Conservation (phyloP, 306 rosid genomes). For the Prunus campanulata region DNA sequence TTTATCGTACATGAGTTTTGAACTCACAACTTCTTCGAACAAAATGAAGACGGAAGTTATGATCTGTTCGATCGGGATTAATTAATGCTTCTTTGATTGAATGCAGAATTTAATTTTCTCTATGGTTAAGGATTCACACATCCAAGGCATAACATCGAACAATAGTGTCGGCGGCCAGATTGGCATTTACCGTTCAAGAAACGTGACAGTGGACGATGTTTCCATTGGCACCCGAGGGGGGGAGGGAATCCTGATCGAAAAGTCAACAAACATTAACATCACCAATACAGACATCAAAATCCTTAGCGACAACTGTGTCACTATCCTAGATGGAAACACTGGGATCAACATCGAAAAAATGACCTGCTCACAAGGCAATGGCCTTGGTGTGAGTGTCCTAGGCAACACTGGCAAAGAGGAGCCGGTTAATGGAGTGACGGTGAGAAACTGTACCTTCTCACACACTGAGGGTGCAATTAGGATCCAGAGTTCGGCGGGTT, state of each 20-base stretch:
- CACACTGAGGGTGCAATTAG: neutral
- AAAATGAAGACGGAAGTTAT: too few species aligned
- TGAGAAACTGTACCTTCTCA: neutral
- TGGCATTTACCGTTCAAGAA: neutral
- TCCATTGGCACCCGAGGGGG: neutral
- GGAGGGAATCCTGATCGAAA: too few species aligned
- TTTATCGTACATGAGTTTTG: neutral
- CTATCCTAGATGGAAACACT: neutral
- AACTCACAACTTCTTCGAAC: neutral
- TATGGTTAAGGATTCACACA: neutral
- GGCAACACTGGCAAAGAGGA: neutral
- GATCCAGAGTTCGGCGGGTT: neutral
- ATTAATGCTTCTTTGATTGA: neutral
- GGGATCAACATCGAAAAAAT: neutral
- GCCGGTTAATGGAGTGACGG: neutral
- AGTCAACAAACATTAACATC: too few species aligned
- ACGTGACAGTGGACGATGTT: neutral
- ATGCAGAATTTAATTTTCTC: neutral
- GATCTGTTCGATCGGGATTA: too few species aligned
- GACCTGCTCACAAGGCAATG: neutral
- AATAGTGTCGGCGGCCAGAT: neutral
- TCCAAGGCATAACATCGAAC: neutral
- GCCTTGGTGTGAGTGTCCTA: neutral
- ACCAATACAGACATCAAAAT: too few species aligned
- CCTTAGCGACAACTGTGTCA: too few species aligned